Evolutionary conservation across 257 asterid species (phyloP), one percentile per base, ranked within the genome.

Genomic region (Rubia yunnanensis): DNA sequence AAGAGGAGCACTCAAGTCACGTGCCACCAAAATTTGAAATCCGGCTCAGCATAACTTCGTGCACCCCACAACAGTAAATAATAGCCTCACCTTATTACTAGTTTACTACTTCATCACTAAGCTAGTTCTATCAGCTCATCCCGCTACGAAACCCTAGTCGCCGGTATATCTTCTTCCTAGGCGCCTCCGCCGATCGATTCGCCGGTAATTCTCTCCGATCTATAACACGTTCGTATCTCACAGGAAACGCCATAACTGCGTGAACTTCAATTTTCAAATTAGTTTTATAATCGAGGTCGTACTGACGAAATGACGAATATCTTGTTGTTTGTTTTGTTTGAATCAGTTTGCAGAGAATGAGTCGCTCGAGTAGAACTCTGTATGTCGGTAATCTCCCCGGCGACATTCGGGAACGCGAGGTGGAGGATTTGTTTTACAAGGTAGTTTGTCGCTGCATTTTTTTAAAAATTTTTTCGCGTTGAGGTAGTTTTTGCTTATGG

Each of bases 381-480:
- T 90, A 94, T 35, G 96, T 94, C 14, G 99, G 99, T 41, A 94
- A 94, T 82, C 99, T 94, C 75, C 99, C 98, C 4, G 98, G 98
- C 20, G 98, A 90, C 76, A 83, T 86, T 63, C 95, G 98, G 18
- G 99, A 94, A 81, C 87, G 98, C 6, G 96, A 94, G 82, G 95
- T 94, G 59, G 99, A 94, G 70, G 98, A 90, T 78, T 66, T 94
- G 76, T 94, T 94, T 74, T 81, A 90, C 88, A 94, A 90, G 99
- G 99, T 87, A 62, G 14, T 56, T 66, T 62, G 0, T 34, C 4
- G 14, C 7, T 26, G 2, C 7, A 31, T 10, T 22, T 48, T 48
- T 2, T 1, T n/a, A 4, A 4, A 3, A 35, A 35, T 48, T 48
- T 48, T 18, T 0, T 22, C 5, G 5, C 1, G 6, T 22, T 22